Percentiles rank a stretch among this genome's conserved stretches.
phyloP scores from a whole-genome alignment of 1,284 basidiomycete genomes.

The Tilletia caries region DNA sequence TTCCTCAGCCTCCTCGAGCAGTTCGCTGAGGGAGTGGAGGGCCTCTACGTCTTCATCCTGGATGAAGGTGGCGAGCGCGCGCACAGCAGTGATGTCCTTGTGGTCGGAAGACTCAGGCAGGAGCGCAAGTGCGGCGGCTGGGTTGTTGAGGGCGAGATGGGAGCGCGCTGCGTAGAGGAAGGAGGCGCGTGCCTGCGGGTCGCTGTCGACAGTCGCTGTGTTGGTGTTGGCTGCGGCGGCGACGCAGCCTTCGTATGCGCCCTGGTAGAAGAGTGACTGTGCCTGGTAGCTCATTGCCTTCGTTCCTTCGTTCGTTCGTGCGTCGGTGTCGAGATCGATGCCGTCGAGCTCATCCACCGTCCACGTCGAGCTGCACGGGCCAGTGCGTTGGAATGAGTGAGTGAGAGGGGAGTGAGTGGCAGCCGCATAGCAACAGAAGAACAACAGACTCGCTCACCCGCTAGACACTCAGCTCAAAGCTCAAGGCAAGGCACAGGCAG shows the following conservation, averaged over 20 bases:
- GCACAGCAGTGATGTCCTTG: conserved; percentile 30
- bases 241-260: conserved; percentile 46
- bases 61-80: conserved; percentile 37
- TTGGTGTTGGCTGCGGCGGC: conserved; percentile 35
- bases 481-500: no score
- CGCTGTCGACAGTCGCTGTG: conserved; percentile 23
- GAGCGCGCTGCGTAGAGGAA: conserved; percentile 49
- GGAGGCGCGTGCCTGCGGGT: conserved; percentile 22
- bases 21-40: conserved; percentile 39
- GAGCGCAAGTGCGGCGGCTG: conserved; percentile 33
- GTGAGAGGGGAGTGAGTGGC: not conserved
- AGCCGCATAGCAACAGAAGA: conserved; percentile 12
- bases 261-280: conserved; percentile 51
- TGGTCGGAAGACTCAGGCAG: conserved; percentile 17
- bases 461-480: not conserved
- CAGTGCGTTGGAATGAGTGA: not conserved
- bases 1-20: conserved; percentile 45
- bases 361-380: not conserved
- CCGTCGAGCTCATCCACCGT: not conserved
- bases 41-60: conserved; percentile 32
- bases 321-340: not conserved
- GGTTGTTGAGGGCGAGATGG: conserved; percentile 38
- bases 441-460: no score
- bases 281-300: conserved; percentile 34
- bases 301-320: not conserved